These are phyloP conservation scores for Nannochloropsis gaditana DNA, from an alignment of 108 stramenopile genomes.

Conservation along the genomic window DNA sequence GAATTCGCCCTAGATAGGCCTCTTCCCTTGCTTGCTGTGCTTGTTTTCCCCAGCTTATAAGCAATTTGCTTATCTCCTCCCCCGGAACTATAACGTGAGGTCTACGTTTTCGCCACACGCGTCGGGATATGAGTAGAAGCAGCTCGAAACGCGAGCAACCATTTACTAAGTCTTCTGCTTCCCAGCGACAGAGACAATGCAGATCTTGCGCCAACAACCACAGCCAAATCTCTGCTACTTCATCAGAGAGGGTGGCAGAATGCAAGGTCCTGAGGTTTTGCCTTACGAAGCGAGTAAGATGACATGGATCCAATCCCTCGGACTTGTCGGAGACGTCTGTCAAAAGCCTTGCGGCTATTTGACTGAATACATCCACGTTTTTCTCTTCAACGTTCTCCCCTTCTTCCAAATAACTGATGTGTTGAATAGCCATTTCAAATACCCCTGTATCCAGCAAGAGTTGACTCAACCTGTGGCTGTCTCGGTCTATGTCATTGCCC, in stretches of 20 bases:
- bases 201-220: slow-evolving; percentile 17
- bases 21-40: background rate
- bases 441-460: background rate
- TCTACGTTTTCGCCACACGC: background rate
- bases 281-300: background rate
- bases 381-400: background rate
- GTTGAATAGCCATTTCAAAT: background rate
- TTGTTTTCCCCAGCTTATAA: background rate
- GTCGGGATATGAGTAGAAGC: background rate
- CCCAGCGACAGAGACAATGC: background rate
- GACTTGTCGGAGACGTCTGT: too few species aligned
- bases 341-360: background rate
- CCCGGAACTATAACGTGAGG: background rate
- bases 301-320: background rate
- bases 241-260: background rate
- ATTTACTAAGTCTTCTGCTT: background rate
- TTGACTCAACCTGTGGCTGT: background rate
- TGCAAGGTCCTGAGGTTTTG: background rate
- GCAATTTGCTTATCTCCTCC: background rate
- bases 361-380: background rate
- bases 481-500: too few species aligned
- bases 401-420: background rate
- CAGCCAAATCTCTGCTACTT: background rate
- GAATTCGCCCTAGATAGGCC: background rate
- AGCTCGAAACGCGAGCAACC: background rate